Conservation (phyloP, 768 basidiomycete species). For the Russula ochroleuca region DNA sequence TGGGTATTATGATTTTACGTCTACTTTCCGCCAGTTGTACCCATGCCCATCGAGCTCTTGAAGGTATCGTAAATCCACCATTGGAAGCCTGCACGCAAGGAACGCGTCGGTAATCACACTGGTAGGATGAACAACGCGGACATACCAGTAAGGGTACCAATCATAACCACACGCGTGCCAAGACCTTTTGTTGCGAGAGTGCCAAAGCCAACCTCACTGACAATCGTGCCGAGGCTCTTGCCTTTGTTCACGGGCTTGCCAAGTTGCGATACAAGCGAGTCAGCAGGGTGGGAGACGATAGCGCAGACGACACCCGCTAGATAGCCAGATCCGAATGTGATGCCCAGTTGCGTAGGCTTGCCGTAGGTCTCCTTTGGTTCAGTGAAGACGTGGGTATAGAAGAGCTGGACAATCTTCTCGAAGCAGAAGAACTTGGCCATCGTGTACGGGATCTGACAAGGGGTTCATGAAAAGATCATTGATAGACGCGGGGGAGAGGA, state of each 20-base stretch:
- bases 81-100: constrained; percentile 68
- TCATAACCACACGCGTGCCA: constrained; percentile 83
- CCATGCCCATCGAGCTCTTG: constrained; percentile 79
- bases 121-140: background rate
- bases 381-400: constrained; percentile 85
- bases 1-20: constrained; percentile 40
- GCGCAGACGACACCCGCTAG: constrained; percentile 95
- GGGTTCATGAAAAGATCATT: background rate
- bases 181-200: constrained; percentile 80
- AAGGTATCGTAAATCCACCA: constrained; percentile 94
- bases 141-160: constrained; percentile 38
- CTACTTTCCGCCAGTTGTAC: constrained; percentile 87
- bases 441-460: constrained; percentile 85
- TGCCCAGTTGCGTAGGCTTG: constrained; percentile 80
- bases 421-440: constrained; percentile 99
- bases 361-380: constrained; percentile 71
- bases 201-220: constrained; percentile 61
- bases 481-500: background rate
- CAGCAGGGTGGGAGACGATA: constrained; percentile 93
- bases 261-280: constrained; percentile 88
- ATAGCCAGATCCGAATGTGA: constrained; percentile 89
- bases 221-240: constrained; percentile 68
- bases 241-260: constrained; percentile 86
- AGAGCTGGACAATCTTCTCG: constrained; percentile 80
- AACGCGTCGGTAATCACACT: constrained; percentile 22